Conservation (phyloP, 2,329 filamentous ascomycete species). For the Aschersonia sp. region DNA sequence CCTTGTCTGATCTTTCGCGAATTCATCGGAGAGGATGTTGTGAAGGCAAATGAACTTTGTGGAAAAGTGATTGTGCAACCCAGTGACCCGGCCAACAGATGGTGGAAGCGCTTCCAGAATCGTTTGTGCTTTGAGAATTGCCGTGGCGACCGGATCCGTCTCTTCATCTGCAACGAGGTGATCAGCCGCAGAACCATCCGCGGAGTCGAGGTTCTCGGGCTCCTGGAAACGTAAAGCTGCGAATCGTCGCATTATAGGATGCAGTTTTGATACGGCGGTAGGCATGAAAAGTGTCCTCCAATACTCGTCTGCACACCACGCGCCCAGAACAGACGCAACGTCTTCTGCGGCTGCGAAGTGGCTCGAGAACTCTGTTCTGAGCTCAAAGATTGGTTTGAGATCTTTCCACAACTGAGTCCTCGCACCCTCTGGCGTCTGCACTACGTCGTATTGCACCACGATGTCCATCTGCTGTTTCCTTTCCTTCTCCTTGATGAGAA, state of each 20-base stretch:
- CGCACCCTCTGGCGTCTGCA: conserved; percentile 28
- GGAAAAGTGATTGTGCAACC: conserved; percentile 37
- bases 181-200: background rate
- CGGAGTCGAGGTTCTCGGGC: background rate
- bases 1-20: conserved; percentile 36
- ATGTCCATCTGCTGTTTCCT: conserved; percentile 33
- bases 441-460: conserved; percentile 24
- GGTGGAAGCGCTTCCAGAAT: too few species aligned
- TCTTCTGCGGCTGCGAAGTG: conserved; percentile 44
- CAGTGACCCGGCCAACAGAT: conserved; percentile 1
- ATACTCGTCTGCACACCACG: conserved; percentile 72
- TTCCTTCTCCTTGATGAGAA: conserved; percentile 10
- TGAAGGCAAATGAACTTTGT: conserved; percentile 56
- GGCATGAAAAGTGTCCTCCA: conserved; percentile 55
- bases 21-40: conserved; percentile 46
- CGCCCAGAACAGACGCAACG: conserved; percentile 53
- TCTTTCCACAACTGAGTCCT: conserved; percentile 50
- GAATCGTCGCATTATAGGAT: conserved; percentile 29
- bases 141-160: background rate
- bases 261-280: conserved; percentile 42
- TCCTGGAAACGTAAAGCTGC: background rate
- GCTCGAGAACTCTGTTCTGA: conserved; percentile 32
- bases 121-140: background rate
- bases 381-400: conserved; percentile 30
- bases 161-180: background rate